phyloP scores from a whole-genome alignment of 805 yeast species.

The Saccharomycopsis sp. region DNA sequence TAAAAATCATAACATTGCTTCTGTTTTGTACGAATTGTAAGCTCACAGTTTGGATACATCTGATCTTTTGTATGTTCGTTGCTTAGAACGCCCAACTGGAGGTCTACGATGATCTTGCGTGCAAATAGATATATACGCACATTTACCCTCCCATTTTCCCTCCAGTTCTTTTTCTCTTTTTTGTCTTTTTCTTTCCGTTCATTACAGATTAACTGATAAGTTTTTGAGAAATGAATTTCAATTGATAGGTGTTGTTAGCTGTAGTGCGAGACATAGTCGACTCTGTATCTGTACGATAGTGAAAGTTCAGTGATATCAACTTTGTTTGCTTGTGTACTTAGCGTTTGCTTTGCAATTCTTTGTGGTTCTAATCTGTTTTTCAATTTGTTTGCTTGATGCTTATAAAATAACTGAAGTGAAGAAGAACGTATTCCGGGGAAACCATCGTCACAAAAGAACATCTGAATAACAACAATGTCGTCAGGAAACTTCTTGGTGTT shows the following conservation, averaged over 20 bases:
- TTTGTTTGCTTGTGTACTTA: neutral
- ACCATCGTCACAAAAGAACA: too few relatives aligned
- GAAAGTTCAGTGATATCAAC: neutral
- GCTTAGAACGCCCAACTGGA: too few relatives aligned
- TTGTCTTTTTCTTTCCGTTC: neutral
- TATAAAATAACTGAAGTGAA: neutral
- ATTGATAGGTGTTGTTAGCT: neutral
- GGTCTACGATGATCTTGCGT: too few relatives aligned
- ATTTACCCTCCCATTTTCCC: neutral
- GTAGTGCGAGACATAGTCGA: neutral
- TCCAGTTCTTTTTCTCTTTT: neutral
- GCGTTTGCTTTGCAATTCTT: neutral
- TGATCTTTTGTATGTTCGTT: too few relatives aligned
- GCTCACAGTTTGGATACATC: too few relatives aligned
- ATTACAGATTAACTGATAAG: neutral
- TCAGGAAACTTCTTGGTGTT: conserved; percentile 12
- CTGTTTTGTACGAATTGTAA: too few relatives aligned
- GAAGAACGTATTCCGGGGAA: neutral
- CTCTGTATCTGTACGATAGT: neutral
- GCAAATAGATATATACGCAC: neutral
- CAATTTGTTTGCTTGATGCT: neutral
- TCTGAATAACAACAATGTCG: neutral
- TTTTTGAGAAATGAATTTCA: neutral
- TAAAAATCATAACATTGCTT: too few relatives aligned
- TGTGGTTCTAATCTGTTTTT: neutral